Conservation (phyloP, 1,284 basidiomycete species). For the Cutaneotrichosporon dermatis region DNA sequence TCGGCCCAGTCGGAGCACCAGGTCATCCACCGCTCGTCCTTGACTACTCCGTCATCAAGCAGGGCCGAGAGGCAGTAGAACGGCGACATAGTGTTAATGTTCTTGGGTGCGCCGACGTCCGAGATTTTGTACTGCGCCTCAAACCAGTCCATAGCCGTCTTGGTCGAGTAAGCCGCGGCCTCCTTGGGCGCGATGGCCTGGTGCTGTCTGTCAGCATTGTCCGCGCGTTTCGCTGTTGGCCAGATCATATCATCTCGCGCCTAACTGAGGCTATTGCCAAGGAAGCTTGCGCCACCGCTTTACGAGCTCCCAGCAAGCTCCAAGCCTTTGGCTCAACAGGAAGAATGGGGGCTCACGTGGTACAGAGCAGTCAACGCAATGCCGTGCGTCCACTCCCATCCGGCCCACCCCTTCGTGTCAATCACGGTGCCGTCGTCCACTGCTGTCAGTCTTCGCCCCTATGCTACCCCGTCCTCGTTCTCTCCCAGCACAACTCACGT, state of each 20-base stretch:
- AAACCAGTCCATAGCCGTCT: constrained; percentile 59
- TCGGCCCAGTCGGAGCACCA: constrained; percentile 61
- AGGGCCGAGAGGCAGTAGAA: constrained; percentile 59
- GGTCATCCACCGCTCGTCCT: constrained; percentile 30
- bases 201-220: constrained; percentile 25
- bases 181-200: constrained; percentile 44
- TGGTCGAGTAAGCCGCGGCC: constrained; percentile 51
- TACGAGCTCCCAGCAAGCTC: no score
- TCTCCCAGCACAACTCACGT: constrained; percentile 22
- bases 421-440: constrained; percentile 59
- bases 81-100: constrained; percentile 65
- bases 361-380: constrained; percentile 30
- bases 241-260: no score
- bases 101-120: constrained; percentile 57
- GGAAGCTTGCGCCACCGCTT: no score
- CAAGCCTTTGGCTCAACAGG: no score
- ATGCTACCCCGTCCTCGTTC: background rate
- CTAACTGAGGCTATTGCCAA: no score
- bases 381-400: constrained; percentile 66
- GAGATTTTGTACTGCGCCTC: constrained; percentile 54
- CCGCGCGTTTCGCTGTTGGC: background rate
- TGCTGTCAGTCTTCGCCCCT: constrained; percentile 11
- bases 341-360: constrained; percentile 8
- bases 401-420: constrained; percentile 63
- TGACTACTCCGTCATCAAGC: constrained; percentile 29